Percentiles rank a stretch among this genome's conserved stretches.
Conservation (phyloP, 805 yeast genomes). For the Ogataea zsoltii region DNA sequence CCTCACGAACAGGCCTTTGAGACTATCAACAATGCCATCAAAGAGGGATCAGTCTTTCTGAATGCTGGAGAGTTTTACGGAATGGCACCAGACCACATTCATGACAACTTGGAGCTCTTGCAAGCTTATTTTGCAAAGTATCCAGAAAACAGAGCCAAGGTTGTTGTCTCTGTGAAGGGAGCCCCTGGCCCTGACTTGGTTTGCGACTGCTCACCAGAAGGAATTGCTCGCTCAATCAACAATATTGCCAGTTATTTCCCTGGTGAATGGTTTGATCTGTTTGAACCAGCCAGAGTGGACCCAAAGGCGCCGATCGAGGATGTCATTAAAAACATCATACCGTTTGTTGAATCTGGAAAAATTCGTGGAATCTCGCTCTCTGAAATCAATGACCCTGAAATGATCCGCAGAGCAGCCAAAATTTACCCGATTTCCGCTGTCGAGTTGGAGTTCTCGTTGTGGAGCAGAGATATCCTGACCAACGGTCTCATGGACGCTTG, state of each 20-base stretch:
- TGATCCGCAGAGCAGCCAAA: constrained; percentile 58
- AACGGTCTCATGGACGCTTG: constrained; percentile 67
- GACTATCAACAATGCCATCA: constrained; percentile 53
- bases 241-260: constrained; percentile 38
- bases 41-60: constrained; percentile 50
- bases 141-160: constrained; percentile 57
- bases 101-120: constrained; percentile 55
- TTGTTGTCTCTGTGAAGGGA: constrained; percentile 70
- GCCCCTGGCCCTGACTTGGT: constrained; percentile 36
- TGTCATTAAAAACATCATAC: constrained; percentile 54
- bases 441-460: constrained; percentile 78
- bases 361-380: constrained; percentile 73
- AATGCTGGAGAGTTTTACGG: constrained; percentile 86
- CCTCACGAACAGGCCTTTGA: constrained; percentile 54
- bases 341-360: constrained; percentile 60
- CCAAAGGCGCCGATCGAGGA: constrained; percentile 55
- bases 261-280: constrained; percentile 35
- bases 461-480: constrained; percentile 57
- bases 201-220: constrained; percentile 54
- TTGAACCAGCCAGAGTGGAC: constrained; percentile 75
- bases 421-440: constrained; percentile 63
- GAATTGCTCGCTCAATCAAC: constrained; percentile 49
- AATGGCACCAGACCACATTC: constrained; percentile 37
- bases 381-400: constrained; percentile 59
- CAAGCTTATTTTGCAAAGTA: constrained; percentile 56